Evolutionary conservation across 345 rosid species (phyloP).

Genomic region (Eucalyptus dawsonii): DNA sequence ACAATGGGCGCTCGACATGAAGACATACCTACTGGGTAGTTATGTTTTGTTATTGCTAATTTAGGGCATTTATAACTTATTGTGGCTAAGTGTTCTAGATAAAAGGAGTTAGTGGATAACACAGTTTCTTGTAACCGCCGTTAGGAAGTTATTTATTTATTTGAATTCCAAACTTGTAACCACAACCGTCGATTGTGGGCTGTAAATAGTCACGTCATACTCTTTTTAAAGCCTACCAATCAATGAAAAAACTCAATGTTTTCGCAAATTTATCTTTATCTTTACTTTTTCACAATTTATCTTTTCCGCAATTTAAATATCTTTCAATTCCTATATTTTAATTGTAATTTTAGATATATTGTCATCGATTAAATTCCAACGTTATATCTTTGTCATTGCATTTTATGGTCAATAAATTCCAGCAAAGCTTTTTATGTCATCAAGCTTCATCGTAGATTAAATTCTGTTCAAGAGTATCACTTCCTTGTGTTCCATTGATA

Average conservation of each 20-base stretch:
- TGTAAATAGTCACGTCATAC: background rate
- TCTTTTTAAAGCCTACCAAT: background rate
- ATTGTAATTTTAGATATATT: background rate
- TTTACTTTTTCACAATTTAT: background rate
- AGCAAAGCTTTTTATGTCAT: background rate
- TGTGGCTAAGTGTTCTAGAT: background rate
- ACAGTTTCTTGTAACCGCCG: background rate
- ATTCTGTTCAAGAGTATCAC: background rate
- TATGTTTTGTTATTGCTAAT: background rate
- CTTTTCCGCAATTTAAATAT: background rate
- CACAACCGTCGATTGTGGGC: fast-evolving
- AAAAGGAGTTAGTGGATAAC: background rate
- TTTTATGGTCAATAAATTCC: background rate
- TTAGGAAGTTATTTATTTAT: background rate
- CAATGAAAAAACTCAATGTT: background rate
- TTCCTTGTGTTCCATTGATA: background rate
- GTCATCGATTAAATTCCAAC: background rate
- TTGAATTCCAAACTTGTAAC: background rate
- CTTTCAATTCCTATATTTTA: background rate
- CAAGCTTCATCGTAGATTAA: background rate
- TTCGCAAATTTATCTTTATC: background rate
- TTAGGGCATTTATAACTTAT: background rate
- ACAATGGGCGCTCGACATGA: background rate
- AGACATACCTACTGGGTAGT: background rate
- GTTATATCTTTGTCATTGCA: background rate